Base-by-base conservation (phyloP, 257 asterid genomes). In the Henckelia pumila region DNA sequence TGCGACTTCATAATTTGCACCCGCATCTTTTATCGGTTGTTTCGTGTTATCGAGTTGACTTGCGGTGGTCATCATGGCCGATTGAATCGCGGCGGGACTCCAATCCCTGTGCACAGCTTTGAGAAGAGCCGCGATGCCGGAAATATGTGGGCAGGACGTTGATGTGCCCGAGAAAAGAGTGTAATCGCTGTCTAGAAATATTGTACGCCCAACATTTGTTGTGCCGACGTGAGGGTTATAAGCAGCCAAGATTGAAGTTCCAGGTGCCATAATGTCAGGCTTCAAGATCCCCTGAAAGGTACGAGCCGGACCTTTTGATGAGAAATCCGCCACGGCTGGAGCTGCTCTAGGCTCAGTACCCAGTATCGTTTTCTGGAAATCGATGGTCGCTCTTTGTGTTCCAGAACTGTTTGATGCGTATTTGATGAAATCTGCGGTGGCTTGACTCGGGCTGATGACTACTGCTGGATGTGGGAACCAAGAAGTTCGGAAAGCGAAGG, bases 211-310 rank as follows among this genome's bases (percentile, higher is more conserved):
- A 5, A 80, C 70, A 0, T 8, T 53, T 7, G 80, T 71, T 37
- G 49, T 59, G 8, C 33, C 0, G 0, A 1, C n/a, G 1, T 63
- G 16, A 0, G 91, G 87, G 52, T 44, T 72, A 19, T 50, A 78
- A 16, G 89, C 81, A 11, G 85, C 84, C 26, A 83, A 33, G 29
- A 83, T 73, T 21, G 78, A 49, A 16, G 71, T 58, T 7, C 89
- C 88, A 0, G 92, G 89, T 14, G 90, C 86, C 85, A 82, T 75
- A 7, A 85, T 37, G 50, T 88, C 92, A 1, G 92, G 89, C 75
- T 85, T 88, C 75, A 81, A 29, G 19, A 85, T 73, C 19, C 79
- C 81, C 0, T 75, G 87, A 35, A 63, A 86, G 81, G 76, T 77
- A 1, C 68, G 72, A 0, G 83, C 72, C 0, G 91, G 95, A 8